phyloP scores from a whole-genome alignment of 352 stramenopile genomes.

The Phytophthora idaei region DNA sequence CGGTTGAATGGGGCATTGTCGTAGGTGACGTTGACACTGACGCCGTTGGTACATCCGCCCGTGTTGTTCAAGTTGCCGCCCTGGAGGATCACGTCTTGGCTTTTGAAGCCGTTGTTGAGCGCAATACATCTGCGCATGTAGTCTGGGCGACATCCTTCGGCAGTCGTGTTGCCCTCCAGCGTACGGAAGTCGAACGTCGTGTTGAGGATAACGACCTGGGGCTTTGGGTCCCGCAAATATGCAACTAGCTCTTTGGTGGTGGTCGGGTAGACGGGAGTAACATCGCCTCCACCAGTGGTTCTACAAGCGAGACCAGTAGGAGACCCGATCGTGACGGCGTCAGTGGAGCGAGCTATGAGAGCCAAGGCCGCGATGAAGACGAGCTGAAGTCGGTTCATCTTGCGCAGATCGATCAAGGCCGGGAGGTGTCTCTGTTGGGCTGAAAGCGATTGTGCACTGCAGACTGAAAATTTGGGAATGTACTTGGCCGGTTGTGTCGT shows the following conservation, averaged over 20 bases:
- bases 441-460: neutral
- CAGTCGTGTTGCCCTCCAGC: slow-evolving; percentile 22
- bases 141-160: slow-evolving; percentile 21
- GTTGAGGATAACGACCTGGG: slow-evolving; percentile 24
- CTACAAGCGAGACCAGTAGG: slow-evolving; percentile 5
- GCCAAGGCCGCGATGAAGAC: neutral
- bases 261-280: slow-evolving; percentile 9
- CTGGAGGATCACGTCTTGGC: slow-evolving; percentile 37
- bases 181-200: slow-evolving; percentile 28
- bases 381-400: slow-evolving; percentile 11
- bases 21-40: slow-evolving; percentile 45
- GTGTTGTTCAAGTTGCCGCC: slow-evolving; percentile 44
- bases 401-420: neutral
- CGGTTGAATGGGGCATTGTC: slow-evolving; percentile 33
- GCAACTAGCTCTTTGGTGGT: slow-evolving; percentile 5
- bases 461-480: slow-evolving; percentile 5
- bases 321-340: slow-evolving; percentile 11
- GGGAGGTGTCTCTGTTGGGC: neutral
- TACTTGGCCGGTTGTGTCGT: neutral
- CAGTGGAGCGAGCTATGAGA: slow-evolving; percentile 1
- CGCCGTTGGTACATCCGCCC: slow-evolving; percentile 44
- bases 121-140: slow-evolving; percentile 25
- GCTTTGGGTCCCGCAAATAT: slow-evolving; percentile 8
- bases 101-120: slow-evolving; percentile 32
- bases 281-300: slow-evolving; percentile 13